Percentiles rank a stretch among this genome's conserved stretches.
phyloP scores from a whole-genome alignment of 441 rosid genomes.

The Euphorbia corollata region DNA sequence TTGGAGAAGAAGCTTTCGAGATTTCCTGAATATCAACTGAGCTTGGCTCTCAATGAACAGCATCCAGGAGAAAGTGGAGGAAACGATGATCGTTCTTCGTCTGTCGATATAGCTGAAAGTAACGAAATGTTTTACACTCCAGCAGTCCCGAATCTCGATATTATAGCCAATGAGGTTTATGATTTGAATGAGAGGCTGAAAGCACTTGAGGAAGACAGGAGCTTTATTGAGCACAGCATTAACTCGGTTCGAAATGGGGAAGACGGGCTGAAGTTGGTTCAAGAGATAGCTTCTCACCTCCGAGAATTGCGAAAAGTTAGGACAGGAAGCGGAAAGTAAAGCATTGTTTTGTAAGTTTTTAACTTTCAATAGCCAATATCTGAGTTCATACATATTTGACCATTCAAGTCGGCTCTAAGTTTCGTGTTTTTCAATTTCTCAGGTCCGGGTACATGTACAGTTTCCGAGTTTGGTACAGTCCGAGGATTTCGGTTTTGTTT shows the following conservation, averaged over 20 bases:
- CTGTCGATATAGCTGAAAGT: conserved; percentile 12
- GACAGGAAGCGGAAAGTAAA: conserved; percentile 26
- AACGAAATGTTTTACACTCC: conserved; percentile 9
- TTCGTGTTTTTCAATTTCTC: neutral
- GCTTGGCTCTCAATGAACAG: conserved; percentile 17
- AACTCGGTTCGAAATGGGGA: conserved; percentile 42
- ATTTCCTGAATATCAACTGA: conserved; percentile 25
- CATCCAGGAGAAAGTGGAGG: conserved; percentile 11
- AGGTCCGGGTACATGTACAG: conserved; percentile 8
- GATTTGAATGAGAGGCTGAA: conserved; percentile 45
- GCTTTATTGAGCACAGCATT: conserved; percentile 45
- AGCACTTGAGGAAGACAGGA: conserved; percentile 45
- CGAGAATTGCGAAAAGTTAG: conserved; percentile 37
- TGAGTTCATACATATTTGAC: neutral
- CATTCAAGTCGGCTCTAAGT: neutral
- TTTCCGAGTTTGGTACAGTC: conserved; percentile 21
- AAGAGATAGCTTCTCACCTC: conserved; percentile 54
- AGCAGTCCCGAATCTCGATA: conserved; percentile 14
- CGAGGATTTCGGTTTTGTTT: conserved; percentile 8
- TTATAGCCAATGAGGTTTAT: conserved; percentile 30
- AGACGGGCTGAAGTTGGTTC: conserved; percentile 45
- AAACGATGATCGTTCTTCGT: conserved; percentile 16
- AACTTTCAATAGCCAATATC: neutral
- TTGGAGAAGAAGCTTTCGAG: conserved; percentile 40
- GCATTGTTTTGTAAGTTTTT: conserved; percentile 22